Base-by-base conservation (phyloP, 2,329 filamentous ascomycete genomes). In the Didymella exigua region DNA sequence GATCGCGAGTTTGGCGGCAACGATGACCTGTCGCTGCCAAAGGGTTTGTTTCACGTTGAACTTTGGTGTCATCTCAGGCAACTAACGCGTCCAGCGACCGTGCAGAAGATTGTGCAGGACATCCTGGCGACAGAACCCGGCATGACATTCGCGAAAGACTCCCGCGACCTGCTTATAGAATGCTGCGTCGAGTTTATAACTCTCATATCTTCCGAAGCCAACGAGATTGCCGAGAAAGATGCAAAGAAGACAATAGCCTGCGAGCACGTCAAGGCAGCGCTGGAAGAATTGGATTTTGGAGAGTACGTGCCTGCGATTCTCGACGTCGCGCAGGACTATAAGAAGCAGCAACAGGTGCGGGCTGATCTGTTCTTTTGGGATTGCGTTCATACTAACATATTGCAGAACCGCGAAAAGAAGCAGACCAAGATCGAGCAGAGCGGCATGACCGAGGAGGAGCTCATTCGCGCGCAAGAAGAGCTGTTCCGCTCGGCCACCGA, bases 141-240 rank as follows among this genome's bases (percentile, higher is more conserved):
- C 45, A 85, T 96, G 59, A 88, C 90, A 1, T 98, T 98, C 73
- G 91, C 93, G 37, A 97, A 96, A 75, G 95, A 99, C 69, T 93
- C 93, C 11, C 89, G 95, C 56, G 95, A 99, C 72, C 83, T 98
- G 2, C 83, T 99, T 47, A 99, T 99, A 69, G 95, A 98, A 80
- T 98, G 95, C 79, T 99, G 95, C 72, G 93, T 99, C 70, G 95
- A 99, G 76, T 99, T 99, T 76, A 97, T 99, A 76, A 98, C 95
- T 16, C 86, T 99, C 69, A 90, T 99, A 66, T 97, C 93, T n/a
- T 96, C 91, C 42, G 93, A 99, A 79, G 95, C 95, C 59, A 99
- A 99, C 77, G 95, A 99, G 69, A 99, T 99, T 62, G 96, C 93
- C 11, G 95, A 99, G 75, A 96, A 96, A 77, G 95, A 99, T 71